Base-by-base conservation (phyloP, 108 stramenopile genomes). In the Cyclotella distinguenda region DNA sequence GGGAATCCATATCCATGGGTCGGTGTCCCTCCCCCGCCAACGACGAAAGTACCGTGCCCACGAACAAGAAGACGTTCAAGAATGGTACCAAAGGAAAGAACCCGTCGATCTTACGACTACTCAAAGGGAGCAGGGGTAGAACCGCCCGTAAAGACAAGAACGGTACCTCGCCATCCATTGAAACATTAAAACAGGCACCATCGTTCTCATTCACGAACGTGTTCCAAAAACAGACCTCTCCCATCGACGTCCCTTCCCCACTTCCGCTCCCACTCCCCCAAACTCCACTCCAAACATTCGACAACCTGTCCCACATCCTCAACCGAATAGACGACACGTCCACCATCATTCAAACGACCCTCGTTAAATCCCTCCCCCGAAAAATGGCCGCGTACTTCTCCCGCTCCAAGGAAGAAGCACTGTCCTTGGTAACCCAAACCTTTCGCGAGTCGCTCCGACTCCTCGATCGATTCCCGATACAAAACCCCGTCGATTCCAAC, bases 321-420 rank as follows among this genome's bases (percentile, higher is more conserved):
- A 38, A 72, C 22, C 79, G 85, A 50, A 62, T 93, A 8, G 87
- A 90, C 53, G 79, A 44, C 16, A 83, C 88, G 11, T 89, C 87
- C 49, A 48, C 34, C 13, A 72, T 84, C 4, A 80, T 93, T 35
- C 86, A 93, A 67, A 68, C 74, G 23, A 87, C 83, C 39, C 68
- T 93, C 21, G 66, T 87, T 18, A 82, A 84, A 61, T 84, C 87
- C 0, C 79, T 93, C 39, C 66, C 80, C 35, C 89, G 89, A 68
- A 87, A 88, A 51, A 67, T 93, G 65, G 79, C 92, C 12, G 86
- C 87, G 92, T 89, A 13, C 44, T 90, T 10, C 73, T 77, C 49
- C 83, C 88, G 12, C 8, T 87, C 70, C 70, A 94, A 91, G 66
- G 86, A 85, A 35, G 82, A 60, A 21, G 87, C 86, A 2, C 59